phyloP scores from a whole-genome alignment of 2,329 filamentous ascomycete genomes.

The Aspergillus fructus region DNA sequence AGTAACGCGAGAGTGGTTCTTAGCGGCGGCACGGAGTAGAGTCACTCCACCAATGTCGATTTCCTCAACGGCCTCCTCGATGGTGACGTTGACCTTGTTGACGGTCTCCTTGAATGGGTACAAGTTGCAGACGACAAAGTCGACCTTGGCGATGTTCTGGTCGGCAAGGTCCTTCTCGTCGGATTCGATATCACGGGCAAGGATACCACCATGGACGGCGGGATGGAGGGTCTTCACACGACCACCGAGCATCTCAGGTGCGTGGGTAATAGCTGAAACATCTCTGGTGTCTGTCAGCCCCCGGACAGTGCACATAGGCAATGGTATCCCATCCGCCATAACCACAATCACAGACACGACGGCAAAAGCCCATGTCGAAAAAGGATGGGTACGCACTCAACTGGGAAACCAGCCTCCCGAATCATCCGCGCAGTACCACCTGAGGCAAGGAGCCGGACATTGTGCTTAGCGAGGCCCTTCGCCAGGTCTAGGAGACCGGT shows the following conservation, averaged over 20 bases:
- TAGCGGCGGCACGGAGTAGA: slow-evolving; percentile 90
- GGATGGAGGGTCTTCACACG: slow-evolving; percentile 95
- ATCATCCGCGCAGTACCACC: slow-evolving; percentile 96
- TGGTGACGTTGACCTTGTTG: slow-evolving; percentile 93
- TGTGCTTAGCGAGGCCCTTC: slow-evolving; percentile 83
- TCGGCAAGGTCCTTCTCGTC: slow-evolving; percentile 96
- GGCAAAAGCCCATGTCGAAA: not conserved
- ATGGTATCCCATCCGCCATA: not conserved
- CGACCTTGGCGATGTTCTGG: slow-evolving; percentile 92
- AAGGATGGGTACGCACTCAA: slow-evolving; percentile 66
- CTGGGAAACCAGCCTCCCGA: slow-evolving; percentile 89
- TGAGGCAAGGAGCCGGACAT: slow-evolving; percentile 90
- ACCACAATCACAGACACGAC: not conserved
- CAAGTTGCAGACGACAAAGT: slow-evolving; percentile 96
- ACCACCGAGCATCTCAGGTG: slow-evolving; percentile 93
- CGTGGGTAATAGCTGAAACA: slow-evolving; percentile 94
- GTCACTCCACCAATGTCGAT: slow-evolving; percentile 98
- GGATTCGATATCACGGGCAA: slow-evolving; percentile 88
- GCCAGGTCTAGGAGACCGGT: slow-evolving; percentile 90
- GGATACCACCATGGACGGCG: slow-evolving; percentile 79
- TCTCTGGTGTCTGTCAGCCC: slow-evolving; percentile 58
- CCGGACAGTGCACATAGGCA: not conserved
- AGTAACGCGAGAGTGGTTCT: slow-evolving; percentile 95
- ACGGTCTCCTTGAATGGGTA: slow-evolving; percentile 99
- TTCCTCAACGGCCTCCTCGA: slow-evolving; percentile 95